Percentiles rank a stretch among this genome's conserved stretches.
Conservation (phyloP, 441 rosid species). For the Pelargonium fulgidum region DNA sequence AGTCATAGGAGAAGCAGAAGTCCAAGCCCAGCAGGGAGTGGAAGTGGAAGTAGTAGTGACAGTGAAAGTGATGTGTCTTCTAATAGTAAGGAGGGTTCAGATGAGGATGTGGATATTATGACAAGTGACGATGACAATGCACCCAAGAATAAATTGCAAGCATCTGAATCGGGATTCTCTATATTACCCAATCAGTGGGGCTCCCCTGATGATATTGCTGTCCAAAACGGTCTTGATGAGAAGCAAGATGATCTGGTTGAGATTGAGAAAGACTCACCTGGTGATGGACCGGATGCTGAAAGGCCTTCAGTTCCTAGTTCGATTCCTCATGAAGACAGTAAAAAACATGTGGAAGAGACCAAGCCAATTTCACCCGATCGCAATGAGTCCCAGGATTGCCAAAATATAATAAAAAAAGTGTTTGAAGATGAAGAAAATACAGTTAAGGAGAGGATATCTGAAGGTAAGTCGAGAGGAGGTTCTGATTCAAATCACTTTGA, state of each 20-base stretch:
- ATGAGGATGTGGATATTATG: constrained; percentile 95
- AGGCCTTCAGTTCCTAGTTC: too few relatives aligned
- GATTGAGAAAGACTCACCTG: constrained; percentile 50
- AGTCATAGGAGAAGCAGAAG: constrained; percentile 36
- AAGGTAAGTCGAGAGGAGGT: constrained; percentile 45
- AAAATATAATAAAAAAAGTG: constrained; percentile 64
- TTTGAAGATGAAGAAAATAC: constrained; percentile 65
- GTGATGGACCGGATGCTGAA: constrained; percentile 30
- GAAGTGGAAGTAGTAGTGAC: constrained; percentile 79
- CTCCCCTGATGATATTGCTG: constrained; percentile 21
- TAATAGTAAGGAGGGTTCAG: constrained; percentile 79
- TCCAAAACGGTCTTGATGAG: constrained; percentile 34
- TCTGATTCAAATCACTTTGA: constrained; percentile 38
- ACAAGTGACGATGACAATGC: constrained; percentile 77
- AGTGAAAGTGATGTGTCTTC: constrained; percentile 92
- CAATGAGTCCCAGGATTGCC: constrained; percentile 46
- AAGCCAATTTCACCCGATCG: constrained; percentile 31
- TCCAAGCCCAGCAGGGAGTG: constrained; percentile 47
- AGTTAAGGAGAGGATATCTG: constrained; percentile 28
- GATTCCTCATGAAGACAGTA: too few relatives aligned
- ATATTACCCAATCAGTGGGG: neutral
- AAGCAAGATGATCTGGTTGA: constrained; percentile 51
- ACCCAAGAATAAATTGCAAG: constrained; percentile 33
- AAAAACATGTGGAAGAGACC: constrained; percentile 22
- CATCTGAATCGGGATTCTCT: too few relatives aligned